Evolutionary conservation across 176 grass and related monocot genomes (phyloP).

Genomic region (Rhynchospora breviuscula): DNA sequence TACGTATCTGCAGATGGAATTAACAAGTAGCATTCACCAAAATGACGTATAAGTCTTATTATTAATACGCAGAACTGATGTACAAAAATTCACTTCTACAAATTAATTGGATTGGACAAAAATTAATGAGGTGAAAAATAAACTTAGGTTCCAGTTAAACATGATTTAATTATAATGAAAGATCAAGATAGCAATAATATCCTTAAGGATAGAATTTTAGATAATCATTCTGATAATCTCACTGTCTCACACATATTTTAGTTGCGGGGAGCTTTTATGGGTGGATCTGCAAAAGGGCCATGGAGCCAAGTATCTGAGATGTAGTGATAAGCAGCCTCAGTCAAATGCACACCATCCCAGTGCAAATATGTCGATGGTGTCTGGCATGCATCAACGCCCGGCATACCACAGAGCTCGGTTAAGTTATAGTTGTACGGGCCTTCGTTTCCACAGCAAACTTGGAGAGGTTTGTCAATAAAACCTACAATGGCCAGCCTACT

Average conservation of each 20-base stretch:
- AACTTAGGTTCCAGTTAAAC: neutral
- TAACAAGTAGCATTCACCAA: neutral
- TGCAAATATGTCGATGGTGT: neutral
- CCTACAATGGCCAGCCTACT: neutral
- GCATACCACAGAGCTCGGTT: conserved; percentile 15
- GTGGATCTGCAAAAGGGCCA: conserved; percentile 22
- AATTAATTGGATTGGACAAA: no score
- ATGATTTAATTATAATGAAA: neutral
- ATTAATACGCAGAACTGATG: no score
- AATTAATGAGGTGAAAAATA: neutral
- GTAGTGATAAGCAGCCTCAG: conserved; percentile 10
- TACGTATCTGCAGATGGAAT: neutral
- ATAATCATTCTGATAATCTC: neutral
- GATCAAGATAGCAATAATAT: neutral
- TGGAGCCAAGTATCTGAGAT: conserved; percentile 30
- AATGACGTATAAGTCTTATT: no score
- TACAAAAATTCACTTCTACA: no score
- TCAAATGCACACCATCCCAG: conserved; percentile 25
- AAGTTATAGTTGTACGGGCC: conserved; percentile 15
- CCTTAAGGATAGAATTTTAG: neutral
- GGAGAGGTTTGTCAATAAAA: conserved; percentile 1
- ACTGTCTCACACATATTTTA: neutral
- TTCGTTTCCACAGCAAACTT: conserved; percentile 26
- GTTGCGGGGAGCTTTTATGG: neutral
- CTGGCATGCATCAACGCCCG: neutral